Evolutionary conservation across 2,329 filamentous ascomycete genomes (phyloP).

Genomic region (Ophiognomonia clavigignenti-juglandacearum): DNA sequence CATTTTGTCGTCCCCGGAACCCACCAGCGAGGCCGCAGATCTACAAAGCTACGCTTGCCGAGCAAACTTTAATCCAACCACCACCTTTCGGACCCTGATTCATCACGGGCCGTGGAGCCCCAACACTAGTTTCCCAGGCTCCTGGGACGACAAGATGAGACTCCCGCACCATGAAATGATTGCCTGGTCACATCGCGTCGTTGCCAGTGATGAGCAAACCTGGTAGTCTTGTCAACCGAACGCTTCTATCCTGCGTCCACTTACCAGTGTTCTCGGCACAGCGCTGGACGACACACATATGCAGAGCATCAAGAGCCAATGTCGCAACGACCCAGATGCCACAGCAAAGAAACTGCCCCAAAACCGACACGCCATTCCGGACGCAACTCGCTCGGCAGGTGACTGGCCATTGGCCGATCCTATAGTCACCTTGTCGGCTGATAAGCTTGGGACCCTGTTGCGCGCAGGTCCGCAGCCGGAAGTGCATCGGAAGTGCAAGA

Average conservation of each 20-base stretch:
- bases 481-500: not conserved
- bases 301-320: too few relatives aligned
- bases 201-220: not conserved
- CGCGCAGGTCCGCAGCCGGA: not conserved
- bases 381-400: too few relatives aligned
- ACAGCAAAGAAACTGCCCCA: too few relatives aligned
- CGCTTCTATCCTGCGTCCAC: too few relatives aligned
- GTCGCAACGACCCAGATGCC: too few relatives aligned
- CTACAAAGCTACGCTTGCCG: constrained; percentile 17
- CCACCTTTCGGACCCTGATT: not conserved
- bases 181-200: not conserved
- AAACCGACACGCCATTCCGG: too few relatives aligned
- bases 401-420: not conserved
- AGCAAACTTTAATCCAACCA: constrained; percentile 16
- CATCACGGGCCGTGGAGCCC: constrained; percentile 1
- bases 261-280: too few relatives aligned
- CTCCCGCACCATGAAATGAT: not conserved
- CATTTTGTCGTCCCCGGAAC: constrained; percentile 12
- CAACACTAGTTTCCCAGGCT: not conserved
- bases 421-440: not conserved
- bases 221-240: too few relatives aligned
- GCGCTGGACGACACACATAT: too few relatives aligned
- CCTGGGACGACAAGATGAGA: not conserved
- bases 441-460: not conserved
- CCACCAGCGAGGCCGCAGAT: constrained; percentile 15